Evolutionary conservation across 306 rosid genomes (phyloP).

Genomic region (Lupinus albus): DNA sequence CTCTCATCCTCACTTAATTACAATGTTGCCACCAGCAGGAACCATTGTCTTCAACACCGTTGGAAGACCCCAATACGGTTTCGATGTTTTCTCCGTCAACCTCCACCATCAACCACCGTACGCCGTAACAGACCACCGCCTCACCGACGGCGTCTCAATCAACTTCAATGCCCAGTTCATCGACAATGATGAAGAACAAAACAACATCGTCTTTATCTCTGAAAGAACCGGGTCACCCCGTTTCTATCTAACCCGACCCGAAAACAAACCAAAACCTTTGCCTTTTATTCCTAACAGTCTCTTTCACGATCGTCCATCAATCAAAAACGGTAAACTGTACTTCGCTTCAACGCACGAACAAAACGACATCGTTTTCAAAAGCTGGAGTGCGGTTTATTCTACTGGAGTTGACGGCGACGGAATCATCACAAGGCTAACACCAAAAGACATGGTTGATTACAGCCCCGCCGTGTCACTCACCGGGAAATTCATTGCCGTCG

Average conservation of each 20-base stretch:
- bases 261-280: conserved; percentile 33
- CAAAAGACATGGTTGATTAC: conserved; percentile 57
- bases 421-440: conserved; percentile 52
- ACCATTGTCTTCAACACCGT: conserved; percentile 65
- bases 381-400: conserved; percentile 70
- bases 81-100: conserved; percentile 62
- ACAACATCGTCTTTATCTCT: conserved; percentile 60
- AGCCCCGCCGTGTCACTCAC: conserved; percentile 69
- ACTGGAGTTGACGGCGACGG: conserved; percentile 16
- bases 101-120: conserved; percentile 32
- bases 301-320: conserved; percentile 70
- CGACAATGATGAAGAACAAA: neutral
- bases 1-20: too few species aligned
- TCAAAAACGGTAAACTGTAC: conserved; percentile 50
- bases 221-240: conserved; percentile 69
- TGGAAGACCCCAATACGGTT: conserved; percentile 68
- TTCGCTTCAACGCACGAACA: conserved; percentile 72
- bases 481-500: conserved; percentile 71
- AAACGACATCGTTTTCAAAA: conserved; percentile 44
- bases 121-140: conserved; percentile 46
- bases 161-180: conserved; percentile 79
- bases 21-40: conserved; percentile 55
- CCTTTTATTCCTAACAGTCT: conserved; percentile 46
- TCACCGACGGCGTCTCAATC: conserved; percentile 73
- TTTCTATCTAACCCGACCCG: conserved; percentile 51